Evolutionary conservation across 495 filamentous ascomycete species (phyloP).

Genomic region (Articulospora tetracladia): DNA sequence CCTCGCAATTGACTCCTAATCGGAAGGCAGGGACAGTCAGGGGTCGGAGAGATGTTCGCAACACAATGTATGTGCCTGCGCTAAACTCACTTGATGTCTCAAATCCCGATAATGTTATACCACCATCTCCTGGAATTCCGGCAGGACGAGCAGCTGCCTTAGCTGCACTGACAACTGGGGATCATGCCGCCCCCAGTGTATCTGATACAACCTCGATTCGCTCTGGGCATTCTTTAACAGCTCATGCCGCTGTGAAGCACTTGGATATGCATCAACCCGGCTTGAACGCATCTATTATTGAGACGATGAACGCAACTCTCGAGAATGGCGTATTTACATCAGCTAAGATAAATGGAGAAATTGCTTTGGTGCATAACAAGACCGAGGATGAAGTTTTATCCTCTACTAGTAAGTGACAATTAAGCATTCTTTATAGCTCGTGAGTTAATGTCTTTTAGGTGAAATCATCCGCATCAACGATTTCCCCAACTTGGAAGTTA

Average conservation of each 20-base stretch:
- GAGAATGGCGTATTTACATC: conserved; percentile 67
- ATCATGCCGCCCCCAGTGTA: conserved; percentile 37
- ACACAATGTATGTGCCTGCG: conserved; percentile 68
- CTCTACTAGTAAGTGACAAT: conserved; percentile 25
- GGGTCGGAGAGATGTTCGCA: conserved; percentile 86
- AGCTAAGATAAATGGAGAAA: conserved; percentile 79
- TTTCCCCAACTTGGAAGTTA: conserved; percentile 85
- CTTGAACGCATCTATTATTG: conserved; percentile 85
- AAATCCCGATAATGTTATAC: conserved; percentile 36
- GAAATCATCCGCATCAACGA: conserved; percentile 84
- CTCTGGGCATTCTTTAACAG: conserved; percentile 75
- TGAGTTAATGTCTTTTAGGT: not conserved
- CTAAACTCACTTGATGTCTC: conserved; percentile 25
- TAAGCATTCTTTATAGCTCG: not conserved
- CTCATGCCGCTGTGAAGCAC: conserved; percentile 59
- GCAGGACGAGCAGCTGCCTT: conserved; percentile 32
- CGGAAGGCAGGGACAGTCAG: conserved; percentile 74
- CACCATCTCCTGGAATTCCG: conserved; percentile 43
- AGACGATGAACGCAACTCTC: conserved; percentile 84
- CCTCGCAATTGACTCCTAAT: conserved; percentile 47
- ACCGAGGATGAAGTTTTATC: conserved; percentile 36
- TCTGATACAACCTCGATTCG: conserved; percentile 92
- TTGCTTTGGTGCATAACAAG: conserved; percentile 81
- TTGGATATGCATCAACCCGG: conserved; percentile 79
- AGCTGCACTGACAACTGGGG: conserved; percentile 44